Percentiles rank a stretch among this genome's conserved stretches.
Conservation (phyloP, 1,139 yeast genomes). For the Yamadazyma friedrichii region DNA sequence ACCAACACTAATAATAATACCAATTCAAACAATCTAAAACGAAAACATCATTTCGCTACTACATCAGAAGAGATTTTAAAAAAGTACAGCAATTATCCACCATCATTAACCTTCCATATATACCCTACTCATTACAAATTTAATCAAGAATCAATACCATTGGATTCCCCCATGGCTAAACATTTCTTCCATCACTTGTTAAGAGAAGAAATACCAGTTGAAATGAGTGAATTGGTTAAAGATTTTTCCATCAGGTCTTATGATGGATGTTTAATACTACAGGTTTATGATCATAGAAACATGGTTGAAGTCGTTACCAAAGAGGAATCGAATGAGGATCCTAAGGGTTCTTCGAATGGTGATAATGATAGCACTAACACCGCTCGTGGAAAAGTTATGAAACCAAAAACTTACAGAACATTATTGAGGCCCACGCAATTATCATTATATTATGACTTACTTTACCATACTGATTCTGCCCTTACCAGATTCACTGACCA, state of each 20-base stretch:
- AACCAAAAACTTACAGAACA: conserved; percentile 74
- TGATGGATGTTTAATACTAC: conserved; percentile 86
- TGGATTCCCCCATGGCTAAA: conserved; percentile 74
- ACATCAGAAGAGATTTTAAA: conserved; percentile 72
- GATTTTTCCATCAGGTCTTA: conserved; percentile 82
- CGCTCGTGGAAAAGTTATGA: conserved; percentile 13
- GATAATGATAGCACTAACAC: background rate
- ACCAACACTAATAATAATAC: background rate
- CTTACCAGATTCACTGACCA: conserved; percentile 78
- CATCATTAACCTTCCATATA: conserved; percentile 85
- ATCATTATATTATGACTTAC: conserved; percentile 79
- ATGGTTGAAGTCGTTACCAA: conserved; percentile 19
- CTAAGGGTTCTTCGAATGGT: background rate
- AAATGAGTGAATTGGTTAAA: conserved; percentile 82
- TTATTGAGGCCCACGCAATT: conserved; percentile 77
- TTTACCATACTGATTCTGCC: conserved; percentile 77
- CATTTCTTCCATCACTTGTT: conserved; percentile 78
- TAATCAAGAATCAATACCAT: conserved; percentile 77
- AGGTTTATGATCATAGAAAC: conserved; percentile 72
- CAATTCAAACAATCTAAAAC: background rate
- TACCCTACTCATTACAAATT: conserved; percentile 87
- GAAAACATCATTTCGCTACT: conserved; percentile 49
- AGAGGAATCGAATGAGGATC: no score
- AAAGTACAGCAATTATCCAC: conserved; percentile 75
- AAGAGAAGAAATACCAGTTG: conserved; percentile 81